phyloP scores from a whole-genome alignment of 192 early-diverging fungal species.

The Dimargaris cristalligena region DNA sequence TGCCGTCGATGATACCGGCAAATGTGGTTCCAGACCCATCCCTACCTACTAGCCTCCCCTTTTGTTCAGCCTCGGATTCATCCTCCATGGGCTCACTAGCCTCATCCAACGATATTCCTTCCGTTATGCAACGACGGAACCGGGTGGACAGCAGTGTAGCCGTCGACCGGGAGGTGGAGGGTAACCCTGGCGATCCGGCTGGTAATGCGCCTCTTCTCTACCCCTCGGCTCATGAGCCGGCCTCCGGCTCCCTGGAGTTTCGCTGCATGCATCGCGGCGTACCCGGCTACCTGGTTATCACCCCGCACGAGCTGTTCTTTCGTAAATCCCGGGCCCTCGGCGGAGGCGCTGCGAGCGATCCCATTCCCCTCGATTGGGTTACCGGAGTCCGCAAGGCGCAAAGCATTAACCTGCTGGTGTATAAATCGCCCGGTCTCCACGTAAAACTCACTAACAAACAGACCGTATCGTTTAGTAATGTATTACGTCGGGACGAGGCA shows the following conservation, averaged over 20 bases:
- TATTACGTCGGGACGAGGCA: constrained; percentile 20
- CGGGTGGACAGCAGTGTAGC: no score
- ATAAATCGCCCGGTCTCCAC: constrained; percentile 20
- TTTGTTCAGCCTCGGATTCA: no score
- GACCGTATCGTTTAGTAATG: constrained; percentile 15
- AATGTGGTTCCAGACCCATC: no score
- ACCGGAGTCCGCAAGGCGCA: constrained; percentile 12
- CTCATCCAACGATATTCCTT: no score
- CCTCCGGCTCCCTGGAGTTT: constrained; percentile 13
- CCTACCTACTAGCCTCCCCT: no score
- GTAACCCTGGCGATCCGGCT: no score
- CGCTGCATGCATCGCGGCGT: constrained; percentile 19
- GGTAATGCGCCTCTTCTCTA: no score
- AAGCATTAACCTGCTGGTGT: constrained; percentile 19
- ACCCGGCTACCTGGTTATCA: constrained; percentile 19
- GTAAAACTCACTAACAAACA: constrained; percentile 19
- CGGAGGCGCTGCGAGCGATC: neutral
- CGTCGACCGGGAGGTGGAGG: no score
- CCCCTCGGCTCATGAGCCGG: neutral
- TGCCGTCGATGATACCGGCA: no score
- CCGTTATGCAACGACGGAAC: no score
- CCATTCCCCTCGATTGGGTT: constrained; percentile 6
- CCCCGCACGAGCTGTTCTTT: constrained; percentile 16
- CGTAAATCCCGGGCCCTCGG: constrained; percentile 12
- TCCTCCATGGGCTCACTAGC: no score